Percentiles rank a stretch among this genome's conserved stretches.
Conservation (phyloP, 441 rosid genomes). For the Eutrema salsugineum region DNA sequence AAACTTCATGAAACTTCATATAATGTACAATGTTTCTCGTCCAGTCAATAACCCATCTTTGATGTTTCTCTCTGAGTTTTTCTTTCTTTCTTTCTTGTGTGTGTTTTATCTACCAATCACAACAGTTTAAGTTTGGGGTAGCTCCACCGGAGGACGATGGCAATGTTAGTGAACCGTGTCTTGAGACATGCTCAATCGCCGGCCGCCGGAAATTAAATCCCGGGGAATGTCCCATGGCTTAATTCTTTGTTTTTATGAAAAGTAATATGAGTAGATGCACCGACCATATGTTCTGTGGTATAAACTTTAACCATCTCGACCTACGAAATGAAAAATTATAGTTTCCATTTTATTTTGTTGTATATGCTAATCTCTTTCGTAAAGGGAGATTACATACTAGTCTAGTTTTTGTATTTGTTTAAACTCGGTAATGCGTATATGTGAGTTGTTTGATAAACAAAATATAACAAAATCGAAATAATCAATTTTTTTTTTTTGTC, state of each 20-base stretch:
- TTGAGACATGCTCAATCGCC: conserved; percentile 66
- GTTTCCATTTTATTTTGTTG: neutral
- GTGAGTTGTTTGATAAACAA: too few relatives aligned
- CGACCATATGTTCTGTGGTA: neutral
- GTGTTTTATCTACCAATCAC: neutral
- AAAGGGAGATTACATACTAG: neutral
- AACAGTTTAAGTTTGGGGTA: conserved; percentile 85
- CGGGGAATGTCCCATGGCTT: conserved; percentile 64
- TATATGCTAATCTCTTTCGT: neutral
- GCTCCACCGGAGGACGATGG: conserved; percentile 60
- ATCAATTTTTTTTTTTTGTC: too few relatives aligned
- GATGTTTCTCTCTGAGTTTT: neutral
- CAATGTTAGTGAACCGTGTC: conserved; percentile 49
- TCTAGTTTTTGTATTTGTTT: too few relatives aligned
- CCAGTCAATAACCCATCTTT: neutral
- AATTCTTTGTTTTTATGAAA: neutral
- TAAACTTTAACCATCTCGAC: neutral
- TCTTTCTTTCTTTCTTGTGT: neutral
- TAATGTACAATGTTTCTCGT: neutral
- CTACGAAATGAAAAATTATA: neutral
- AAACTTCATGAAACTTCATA: too few relatives aligned
- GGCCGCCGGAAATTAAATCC: conserved; percentile 33
- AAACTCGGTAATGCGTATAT: too few relatives aligned
- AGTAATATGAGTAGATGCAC: neutral
- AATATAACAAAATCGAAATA: too few relatives aligned